Evolutionary conservation across 2,329 filamentous ascomycete genomes (phyloP).

Genomic region (Aspergillus sclerotialis): DNA sequence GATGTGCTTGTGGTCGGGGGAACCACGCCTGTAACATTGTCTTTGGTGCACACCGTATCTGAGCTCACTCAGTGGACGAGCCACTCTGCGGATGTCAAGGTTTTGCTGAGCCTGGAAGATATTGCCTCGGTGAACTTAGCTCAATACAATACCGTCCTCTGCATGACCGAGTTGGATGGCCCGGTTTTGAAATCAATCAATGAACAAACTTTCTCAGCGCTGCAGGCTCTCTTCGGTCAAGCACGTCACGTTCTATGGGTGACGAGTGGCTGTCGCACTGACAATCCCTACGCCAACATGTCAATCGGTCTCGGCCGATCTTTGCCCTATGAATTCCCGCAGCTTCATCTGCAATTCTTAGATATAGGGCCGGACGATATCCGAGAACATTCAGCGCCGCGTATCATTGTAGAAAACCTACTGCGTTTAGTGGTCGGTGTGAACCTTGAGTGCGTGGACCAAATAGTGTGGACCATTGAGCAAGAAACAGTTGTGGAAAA

Average conservation of each 20-base stretch:
- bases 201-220: constrained; percentile 11
- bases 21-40: background rate
- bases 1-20: background rate
- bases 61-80: too few relatives aligned
- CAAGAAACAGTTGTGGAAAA: constrained; percentile 16
- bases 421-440: constrained; percentile 1
- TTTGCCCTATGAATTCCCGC: constrained; percentile 2
- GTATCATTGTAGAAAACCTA: background rate
- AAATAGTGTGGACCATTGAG: constrained; percentile 17
- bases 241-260: constrained; percentile 19
- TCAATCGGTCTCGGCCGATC: constrained; percentile 7
- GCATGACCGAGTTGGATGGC: constrained; percentile 15
- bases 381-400: constrained; percentile 2
- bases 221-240: constrained; percentile 16
- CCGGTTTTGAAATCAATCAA: constrained; percentile 17
- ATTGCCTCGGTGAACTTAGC: background rate
- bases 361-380: constrained; percentile 7
- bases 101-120: background rate
- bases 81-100: too few relatives aligned
- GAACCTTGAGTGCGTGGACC: background rate
- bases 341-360: constrained; percentile 5
- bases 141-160: constrained; percentile 5
- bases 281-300: constrained; percentile 5
- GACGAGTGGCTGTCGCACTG: constrained; percentile 6
- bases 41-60: background rate